Evolutionary conservation across 257 asterid genomes (phyloP), one percentile per base, ranked within the genome.

Genomic region (Knoxia roxburghii): DNA sequence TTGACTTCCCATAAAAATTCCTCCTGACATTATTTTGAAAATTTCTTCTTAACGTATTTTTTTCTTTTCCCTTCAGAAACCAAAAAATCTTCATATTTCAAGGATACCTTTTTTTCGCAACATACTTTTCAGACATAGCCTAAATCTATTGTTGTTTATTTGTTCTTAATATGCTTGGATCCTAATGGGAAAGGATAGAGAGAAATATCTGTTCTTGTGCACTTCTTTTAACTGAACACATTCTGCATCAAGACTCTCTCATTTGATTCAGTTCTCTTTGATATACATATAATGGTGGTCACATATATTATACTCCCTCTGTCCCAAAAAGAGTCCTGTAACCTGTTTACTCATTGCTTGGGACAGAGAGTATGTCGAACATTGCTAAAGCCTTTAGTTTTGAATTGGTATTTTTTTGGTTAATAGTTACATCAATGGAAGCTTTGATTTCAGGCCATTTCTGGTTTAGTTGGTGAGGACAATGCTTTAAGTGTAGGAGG

Each of bases 401-500:
- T 70, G 56, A 66, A 39, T 18, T 50, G 59, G 46, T 72, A 65
- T 32, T 53, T 33, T 67, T 7, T 24, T 35, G 66, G n/a, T 65
- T 48, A 35, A 27, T 56, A 57, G 13, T 62, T 57, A 69, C 70
- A 69, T 60, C 72, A 67, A 32, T 75, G 75, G 61, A 62, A 68
- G 60, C 56, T 75, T 77, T 83, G 77, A 77, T 85, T 81, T 73
- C 78, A 92, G 98, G 94, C 87, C 73, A 86, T 88, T 76, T 87
- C 97, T 72, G 87, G 87, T 82, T 86, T 93, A 71, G 94, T 77
- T 75, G 89, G 89, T 32, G 96, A 88, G 82, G 96, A 90, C 69
- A 84, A 64, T 74, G 73, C 89, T 73, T 78, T 72, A 60, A 73
- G 73, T 76, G 71, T 88, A 45, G 92, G 94, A 76, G 77, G 83